Evolutionary conservation across 139 green algal species (phyloP).

Genomic region (Axilococcus clingmanii): DNA sequence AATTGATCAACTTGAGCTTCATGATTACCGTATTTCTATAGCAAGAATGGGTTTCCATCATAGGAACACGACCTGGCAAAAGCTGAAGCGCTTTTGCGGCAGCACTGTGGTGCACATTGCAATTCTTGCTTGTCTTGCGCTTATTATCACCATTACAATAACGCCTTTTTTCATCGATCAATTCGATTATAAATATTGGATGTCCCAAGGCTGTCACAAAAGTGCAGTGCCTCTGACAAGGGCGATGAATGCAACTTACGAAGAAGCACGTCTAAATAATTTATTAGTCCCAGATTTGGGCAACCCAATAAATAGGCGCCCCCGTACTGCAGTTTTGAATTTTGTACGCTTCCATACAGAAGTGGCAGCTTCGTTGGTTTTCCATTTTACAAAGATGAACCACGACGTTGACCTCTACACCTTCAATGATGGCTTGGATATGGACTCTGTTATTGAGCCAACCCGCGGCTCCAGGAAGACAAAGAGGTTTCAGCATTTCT

Average conservation of each 20-base stretch:
- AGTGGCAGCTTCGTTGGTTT: slow-evolving; percentile 6
- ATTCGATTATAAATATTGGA: slow-evolving; percentile 1
- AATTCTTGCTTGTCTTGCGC: too few relatives aligned
- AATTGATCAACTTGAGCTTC: too few relatives aligned
- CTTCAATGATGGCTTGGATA: slow-evolving; percentile 7
- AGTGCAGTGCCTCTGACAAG: slow-evolving; percentile 3
- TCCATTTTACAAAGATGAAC: slow-evolving; percentile 24
- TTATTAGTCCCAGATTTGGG: slow-evolving; percentile 14
- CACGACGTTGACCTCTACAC: slow-evolving; percentile 25
- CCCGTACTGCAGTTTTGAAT: slow-evolving; percentile 24
- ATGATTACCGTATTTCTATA: too few relatives aligned
- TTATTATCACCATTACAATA: too few relatives aligned
- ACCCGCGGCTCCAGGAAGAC: slow-evolving; percentile 14
- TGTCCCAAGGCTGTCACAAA: slow-evolving; percentile 11
- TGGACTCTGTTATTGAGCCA: slow-evolving; percentile 13
- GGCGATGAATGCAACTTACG: background rate
- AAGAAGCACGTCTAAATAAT: background rate
- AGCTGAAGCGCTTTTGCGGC: too few relatives aligned
- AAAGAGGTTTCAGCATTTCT: slow-evolving; percentile 21
- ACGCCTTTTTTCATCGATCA: too few relatives aligned
- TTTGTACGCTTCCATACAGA: slow-evolving; percentile 20
- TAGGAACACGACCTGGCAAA: too few relatives aligned
- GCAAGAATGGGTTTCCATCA: too few relatives aligned
- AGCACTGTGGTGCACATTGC: too few relatives aligned
- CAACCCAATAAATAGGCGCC: slow-evolving; percentile 6